phyloP scores from a whole-genome alignment of 495 filamentous ascomycete genomes.

The Penicillium canescens region DNA sequence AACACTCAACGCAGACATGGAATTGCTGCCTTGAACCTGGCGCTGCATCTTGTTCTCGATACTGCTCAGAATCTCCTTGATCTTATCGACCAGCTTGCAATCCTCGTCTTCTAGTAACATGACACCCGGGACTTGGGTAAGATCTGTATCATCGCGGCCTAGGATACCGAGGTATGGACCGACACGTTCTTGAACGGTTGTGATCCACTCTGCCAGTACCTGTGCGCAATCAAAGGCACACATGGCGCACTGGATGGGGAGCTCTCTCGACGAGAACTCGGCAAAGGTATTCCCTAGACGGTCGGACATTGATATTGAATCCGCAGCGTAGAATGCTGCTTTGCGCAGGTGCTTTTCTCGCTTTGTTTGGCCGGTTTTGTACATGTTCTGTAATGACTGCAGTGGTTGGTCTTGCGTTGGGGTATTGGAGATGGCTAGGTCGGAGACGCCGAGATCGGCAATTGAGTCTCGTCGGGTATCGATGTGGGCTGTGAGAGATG shows the following conservation, averaged over 20 bases:
- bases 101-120: slow-evolving; percentile 94
- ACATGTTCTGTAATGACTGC: slow-evolving; percentile 31
- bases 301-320: slow-evolving; percentile 88
- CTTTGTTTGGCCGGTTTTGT: slow-evolving; percentile 49
- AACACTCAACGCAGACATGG: slow-evolving; percentile 51
- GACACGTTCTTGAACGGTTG: slow-evolving; percentile 91
- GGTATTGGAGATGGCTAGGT: slow-evolving; percentile 45
- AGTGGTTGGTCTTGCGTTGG: slow-evolving; percentile 41
- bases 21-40: slow-evolving; percentile 46
- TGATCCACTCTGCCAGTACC: slow-evolving; percentile 94
- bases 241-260: slow-evolving; percentile 92
- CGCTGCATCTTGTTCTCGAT: slow-evolving; percentile 78
- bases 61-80: slow-evolving; percentile 75
- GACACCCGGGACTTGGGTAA: slow-evolving; percentile 73
- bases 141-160: slow-evolving; percentile 77
- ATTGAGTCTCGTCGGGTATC: slow-evolving; percentile 39
- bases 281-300: slow-evolving; percentile 85
- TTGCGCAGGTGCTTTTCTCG: slow-evolving; percentile 89
- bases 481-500: slow-evolving; percentile 27
- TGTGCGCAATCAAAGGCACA: slow-evolving; percentile 97
- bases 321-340: slow-evolving; percentile 91
- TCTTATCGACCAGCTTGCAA: slow-evolving; percentile 80
- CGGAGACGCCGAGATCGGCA: slow-evolving; percentile 39
- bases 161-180: slow-evolving; percentile 85
- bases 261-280: slow-evolving; percentile 79